Evolutionary conservation across 139 green algal genomes (phyloP).

Genomic region (Raphidocelis subcapitata): DNA sequence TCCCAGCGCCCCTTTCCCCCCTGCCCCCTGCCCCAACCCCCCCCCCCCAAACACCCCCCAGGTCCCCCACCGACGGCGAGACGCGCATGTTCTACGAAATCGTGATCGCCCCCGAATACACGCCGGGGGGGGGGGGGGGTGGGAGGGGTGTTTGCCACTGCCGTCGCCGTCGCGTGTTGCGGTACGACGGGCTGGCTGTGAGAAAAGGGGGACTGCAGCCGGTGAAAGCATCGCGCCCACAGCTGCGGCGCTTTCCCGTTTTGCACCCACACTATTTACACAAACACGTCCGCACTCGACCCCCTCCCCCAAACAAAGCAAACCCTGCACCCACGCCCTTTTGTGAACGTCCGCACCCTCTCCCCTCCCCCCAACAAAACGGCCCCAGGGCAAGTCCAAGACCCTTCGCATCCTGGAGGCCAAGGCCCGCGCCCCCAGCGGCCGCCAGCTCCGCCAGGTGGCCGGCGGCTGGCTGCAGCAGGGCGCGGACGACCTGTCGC

Average conservation of each 20-base stretch:
- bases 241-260: no score
- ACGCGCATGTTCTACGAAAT: constrained; percentile 99
- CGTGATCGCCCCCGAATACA: constrained; percentile 96
- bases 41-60: no score
- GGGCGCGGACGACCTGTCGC: constrained; percentile 77
- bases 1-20: no score
- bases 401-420: constrained; percentile 97
- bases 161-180: no score
- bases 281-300: no score
- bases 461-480: constrained; percentile 70
- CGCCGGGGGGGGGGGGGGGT: constrained; percentile 72
- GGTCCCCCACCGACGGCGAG: constrained; percentile 89
- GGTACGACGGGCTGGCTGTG: not conserved
- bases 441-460: constrained; percentile 81
- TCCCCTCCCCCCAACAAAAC: no score
- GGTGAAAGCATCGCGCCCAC: no score
- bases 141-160: not conserved
- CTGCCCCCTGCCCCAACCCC: not conserved
- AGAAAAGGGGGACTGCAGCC: no score
- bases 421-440: constrained; percentile 60
- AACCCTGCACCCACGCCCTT: constrained; percentile 6
- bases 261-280: no score
- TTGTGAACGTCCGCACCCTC: no score
- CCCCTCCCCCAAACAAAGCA: no score
- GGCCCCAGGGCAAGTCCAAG: constrained; percentile 96